Conservation (phyloP, 208 protist species). For the Leishmania turanica region DNA sequence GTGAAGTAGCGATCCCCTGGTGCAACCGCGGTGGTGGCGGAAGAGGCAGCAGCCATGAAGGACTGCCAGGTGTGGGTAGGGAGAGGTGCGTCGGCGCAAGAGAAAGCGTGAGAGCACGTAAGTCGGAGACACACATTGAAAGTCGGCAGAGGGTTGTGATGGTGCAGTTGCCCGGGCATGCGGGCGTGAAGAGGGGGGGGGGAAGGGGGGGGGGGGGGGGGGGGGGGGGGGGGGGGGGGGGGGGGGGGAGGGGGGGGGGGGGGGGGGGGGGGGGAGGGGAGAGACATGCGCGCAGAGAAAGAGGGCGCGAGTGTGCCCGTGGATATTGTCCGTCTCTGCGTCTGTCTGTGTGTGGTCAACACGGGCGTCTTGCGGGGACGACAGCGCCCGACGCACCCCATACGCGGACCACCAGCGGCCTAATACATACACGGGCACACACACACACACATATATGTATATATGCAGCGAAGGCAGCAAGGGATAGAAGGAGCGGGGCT, state of each 20-base stretch:
- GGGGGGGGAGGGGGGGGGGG: background rate
- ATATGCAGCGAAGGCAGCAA: background rate
- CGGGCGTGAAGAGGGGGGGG: background rate
- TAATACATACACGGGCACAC: too few species aligned
- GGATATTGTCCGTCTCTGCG: background rate
- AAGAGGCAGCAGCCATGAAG: background rate
- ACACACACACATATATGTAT: background rate
- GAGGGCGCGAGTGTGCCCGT: background rate
- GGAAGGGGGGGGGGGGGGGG: background rate
- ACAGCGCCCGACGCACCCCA: background rate
- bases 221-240: background rate
- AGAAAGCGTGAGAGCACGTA: background rate
- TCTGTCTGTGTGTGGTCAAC: background rate
- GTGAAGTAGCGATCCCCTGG: constrained; percentile 51
- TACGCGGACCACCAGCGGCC: background rate
- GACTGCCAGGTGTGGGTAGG: background rate
- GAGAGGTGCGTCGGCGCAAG: background rate
- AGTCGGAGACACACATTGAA: background rate
- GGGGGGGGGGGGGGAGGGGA: background rate
- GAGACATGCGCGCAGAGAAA: background rate
- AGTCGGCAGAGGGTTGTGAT: background rate
- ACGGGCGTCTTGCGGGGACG: background rate
- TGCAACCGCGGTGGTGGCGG: background rate
- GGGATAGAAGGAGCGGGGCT: background rate
- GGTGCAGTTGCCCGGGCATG: background rate